Percentiles rank a stretch among this genome's conserved stretches.
These are phyloP conservation scores for Fusarium verrucosum DNA, from an alignment of 2,329 filamentous ascomycete genomes.

Conservation along the genomic window DNA sequence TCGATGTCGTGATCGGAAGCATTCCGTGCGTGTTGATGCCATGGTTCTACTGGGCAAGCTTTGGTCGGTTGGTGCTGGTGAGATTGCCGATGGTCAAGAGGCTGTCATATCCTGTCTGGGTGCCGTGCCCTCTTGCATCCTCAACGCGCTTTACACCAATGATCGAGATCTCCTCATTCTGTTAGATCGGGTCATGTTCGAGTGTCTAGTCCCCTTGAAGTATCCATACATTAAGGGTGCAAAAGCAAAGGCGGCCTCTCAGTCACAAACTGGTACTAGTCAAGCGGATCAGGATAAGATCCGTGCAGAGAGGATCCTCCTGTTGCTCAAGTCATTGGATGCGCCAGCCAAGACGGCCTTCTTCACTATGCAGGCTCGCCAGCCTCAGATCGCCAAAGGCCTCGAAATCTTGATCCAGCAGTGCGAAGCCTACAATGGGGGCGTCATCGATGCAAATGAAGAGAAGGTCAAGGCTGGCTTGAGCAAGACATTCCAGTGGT, in stretches of 20 bases:
- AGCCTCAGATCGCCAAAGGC: constrained; percentile 76
- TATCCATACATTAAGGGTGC: constrained; percentile 73
- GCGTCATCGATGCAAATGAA: constrained; percentile 77
- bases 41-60: constrained; percentile 86
- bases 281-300: constrained; percentile 78
- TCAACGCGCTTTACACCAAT: constrained; percentile 90
- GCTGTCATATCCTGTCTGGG: constrained; percentile 77
- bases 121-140: constrained; percentile 83
- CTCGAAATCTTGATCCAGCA: constrained; percentile 79
- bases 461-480: constrained; percentile 76
- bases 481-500: constrained; percentile 75
- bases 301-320: constrained; percentile 82
- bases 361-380: constrained; percentile 83
- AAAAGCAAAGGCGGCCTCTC: constrained; percentile 68
- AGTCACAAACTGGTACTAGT: constrained; percentile 58
- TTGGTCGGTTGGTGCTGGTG: constrained; percentile 92
- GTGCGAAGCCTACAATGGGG: constrained; percentile 92
- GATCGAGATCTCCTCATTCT: constrained; percentile 85
- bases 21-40: constrained; percentile 82
- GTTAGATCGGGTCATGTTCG: constrained; percentile 85
- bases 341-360: constrained; percentile 84
- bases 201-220: constrained; percentile 86
- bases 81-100: constrained; percentile 85
- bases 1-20: constrained; percentile 86
- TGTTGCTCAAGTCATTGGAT: constrained; percentile 82